These are phyloP conservation scores for Dacryopinax primogenitus DNA, from an alignment of 768 basidiomycete genomes.

Conservation along the genomic window DNA sequence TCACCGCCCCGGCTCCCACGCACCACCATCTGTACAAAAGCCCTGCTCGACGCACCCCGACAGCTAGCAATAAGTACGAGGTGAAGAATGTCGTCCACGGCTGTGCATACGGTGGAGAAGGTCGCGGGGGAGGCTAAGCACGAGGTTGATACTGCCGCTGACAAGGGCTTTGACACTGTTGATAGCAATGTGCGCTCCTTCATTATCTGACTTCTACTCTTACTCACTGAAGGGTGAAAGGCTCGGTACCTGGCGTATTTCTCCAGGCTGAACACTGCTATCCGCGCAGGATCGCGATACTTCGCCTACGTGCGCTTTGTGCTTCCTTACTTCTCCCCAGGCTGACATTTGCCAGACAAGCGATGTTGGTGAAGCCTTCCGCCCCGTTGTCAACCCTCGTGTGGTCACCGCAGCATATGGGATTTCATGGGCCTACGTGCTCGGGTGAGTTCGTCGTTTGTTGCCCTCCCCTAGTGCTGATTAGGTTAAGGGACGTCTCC, in stretches of 20 bases:
- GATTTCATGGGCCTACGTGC: constrained; percentile 68
- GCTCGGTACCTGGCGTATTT: constrained; percentile 58
- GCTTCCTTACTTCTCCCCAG: not conserved
- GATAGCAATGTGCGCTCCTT: constrained; percentile 45
- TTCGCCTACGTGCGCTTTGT: constrained; percentile 51
- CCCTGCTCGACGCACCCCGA: too few relatives aligned
- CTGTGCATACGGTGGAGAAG: constrained; percentile 11
- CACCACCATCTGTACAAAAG: too few relatives aligned
- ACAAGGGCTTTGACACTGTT: constrained; percentile 48
- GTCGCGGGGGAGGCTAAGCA: constrained; percentile 28
- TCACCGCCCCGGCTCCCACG: not conserved
- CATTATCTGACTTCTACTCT: not conserved
- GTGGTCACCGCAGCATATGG: constrained; percentile 68
- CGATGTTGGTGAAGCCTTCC: constrained; percentile 72
- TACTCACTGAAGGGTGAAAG: not conserved
- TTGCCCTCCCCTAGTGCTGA: not conserved
- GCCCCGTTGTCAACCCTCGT: constrained; percentile 61
- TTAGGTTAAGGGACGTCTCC: constrained; percentile 42
- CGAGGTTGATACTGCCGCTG: constrained; percentile 45
- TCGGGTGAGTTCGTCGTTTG: constrained; percentile 33
- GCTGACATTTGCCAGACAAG: constrained; percentile 40
- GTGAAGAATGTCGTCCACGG: not conserved
- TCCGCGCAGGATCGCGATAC: constrained; percentile 57
- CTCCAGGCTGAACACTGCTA: constrained; percentile 61
- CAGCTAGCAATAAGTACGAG: not conserved